Conservation (phyloP, 1,139 yeast species). For the Saccharomyces hybrid region DNA sequence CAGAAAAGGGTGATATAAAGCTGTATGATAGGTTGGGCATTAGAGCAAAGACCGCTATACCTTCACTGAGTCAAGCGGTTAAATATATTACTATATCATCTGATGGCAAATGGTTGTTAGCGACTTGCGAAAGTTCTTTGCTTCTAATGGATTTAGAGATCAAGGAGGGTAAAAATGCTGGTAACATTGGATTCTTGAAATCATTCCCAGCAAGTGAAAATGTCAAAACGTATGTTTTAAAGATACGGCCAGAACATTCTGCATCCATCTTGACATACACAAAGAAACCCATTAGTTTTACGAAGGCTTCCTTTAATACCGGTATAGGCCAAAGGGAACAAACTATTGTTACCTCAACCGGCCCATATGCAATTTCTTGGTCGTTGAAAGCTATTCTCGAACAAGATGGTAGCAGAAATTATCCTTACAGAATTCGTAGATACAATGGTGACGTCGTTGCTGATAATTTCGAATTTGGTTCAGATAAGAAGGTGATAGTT, state of each 20-base stretch:
- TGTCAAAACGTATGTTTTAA: slow-evolving; percentile 63
- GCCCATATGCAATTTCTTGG: slow-evolving; percentile 81
- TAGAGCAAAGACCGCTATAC: slow-evolving; percentile 68
- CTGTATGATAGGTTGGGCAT: slow-evolving; percentile 67
- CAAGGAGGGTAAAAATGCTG: slow-evolving; percentile 53
- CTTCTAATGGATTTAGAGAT: slow-evolving; percentile 60
- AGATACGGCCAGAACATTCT: slow-evolving; percentile 64
- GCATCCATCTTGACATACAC: slow-evolving; percentile 53
- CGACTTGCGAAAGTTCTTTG: slow-evolving; percentile 66
- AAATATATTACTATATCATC: slow-evolving; percentile 62
- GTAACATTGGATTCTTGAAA: slow-evolving; percentile 55
- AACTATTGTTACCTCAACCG: slow-evolving; percentile 66
- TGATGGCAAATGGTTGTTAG: slow-evolving; percentile 77
- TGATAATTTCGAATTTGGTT: slow-evolving; percentile 71
- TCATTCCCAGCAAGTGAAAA: slow-evolving; percentile 58
- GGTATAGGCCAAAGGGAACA: slow-evolving; percentile 59
- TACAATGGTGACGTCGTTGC: slow-evolving; percentile 61
- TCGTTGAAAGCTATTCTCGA: slow-evolving; percentile 52
- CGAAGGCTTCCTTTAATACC: slow-evolving; percentile 70
- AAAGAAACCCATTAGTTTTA: slow-evolving; percentile 48
- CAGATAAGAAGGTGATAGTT: slow-evolving; percentile 61
- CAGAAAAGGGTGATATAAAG: slow-evolving; percentile 66
- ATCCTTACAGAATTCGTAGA: slow-evolving; percentile 54
- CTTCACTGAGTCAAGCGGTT: slow-evolving; percentile 73
- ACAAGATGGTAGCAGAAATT: slow-evolving; percentile 38